Evolutionary conservation across 75 land plant genomes (phyloP), one percentile per base, ranked within the genome.

Genomic region (Cupressus sempervirens): DNA sequence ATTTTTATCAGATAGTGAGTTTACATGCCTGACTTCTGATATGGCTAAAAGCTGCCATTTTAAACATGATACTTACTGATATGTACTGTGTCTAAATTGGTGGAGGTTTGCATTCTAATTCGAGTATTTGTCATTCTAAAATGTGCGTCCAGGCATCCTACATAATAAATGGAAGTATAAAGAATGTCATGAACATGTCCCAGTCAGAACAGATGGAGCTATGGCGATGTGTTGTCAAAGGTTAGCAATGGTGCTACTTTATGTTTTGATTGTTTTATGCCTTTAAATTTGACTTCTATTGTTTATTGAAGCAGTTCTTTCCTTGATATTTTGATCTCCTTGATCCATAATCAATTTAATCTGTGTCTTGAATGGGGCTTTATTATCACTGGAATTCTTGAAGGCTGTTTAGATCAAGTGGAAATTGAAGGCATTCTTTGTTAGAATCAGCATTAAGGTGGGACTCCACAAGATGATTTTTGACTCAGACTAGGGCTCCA

Each of bases 181-280:
- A 94, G 86, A 91, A 88, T 87, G 89, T 96, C n/a, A 94, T 98
- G 99, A 93, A 93, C 88, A 92, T 98, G 94, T 93, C 99, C 35
- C 96, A 96, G 65, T 74, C 89, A 82, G 99, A 98, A 87, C 98
- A 94, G 45, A 43, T 80, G 82, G 95, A 98, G 77, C 91, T 98
- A 54, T 98, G 98, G 99, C 86, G 83, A 48, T 92, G 94, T 73
- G 89, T 94, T 30, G 86, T 90, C 43, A 92, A 94, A 89, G 95
- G 99, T 98, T 87, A 29, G 83, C 83, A 79, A 9, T 26, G 46
- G 1, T 50, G 9, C 30, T 43, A 79, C 81, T 79, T 20, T 72
- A 79, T 20, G 40, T 4, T 4, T 36, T 23, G 7, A 23, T 45
- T 79, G 23, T 79, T 10, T 43, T 41, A 38, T 79, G 40, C 40